Evolutionary conservation across 2,329 filamentous ascomycete genomes (phyloP), one percentile per base, ranked within the genome.

Genomic region (Fusarium praegraminearum): DNA sequence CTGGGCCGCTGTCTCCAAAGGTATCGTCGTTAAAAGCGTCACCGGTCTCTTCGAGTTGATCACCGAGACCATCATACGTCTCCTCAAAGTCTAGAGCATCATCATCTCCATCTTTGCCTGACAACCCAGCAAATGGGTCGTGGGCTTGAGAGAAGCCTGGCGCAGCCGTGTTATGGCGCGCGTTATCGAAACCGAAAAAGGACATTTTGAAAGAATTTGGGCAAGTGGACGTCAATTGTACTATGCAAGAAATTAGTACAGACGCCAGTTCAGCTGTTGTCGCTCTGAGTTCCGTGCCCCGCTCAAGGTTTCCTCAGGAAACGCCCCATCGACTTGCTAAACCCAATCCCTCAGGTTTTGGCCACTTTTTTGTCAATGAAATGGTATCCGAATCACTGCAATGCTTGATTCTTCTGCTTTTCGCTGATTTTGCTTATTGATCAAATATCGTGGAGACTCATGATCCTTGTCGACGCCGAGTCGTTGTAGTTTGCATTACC

Each of bases 21-120:
- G 96, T 99, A 78, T 98, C 96, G 75, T 98, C 93, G 80, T 99
- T 99, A 85, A 98, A 93, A 52, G 88, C 93, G 83, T 99, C 96
- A 76, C 95, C 93, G 22, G 92, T 91, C 78, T 99, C 95, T 75
- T 97, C 91, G 36, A 99, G 90, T 79, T 92, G 90, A 77, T 97
- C 92, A 59, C 94, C 96, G 41, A 99, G 85, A 20, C 95, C 95
- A 80, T 99, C 96, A 78, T 98, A 98, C 38, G 95, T 98, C 78
- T 99, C 94, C 75, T 99, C 96, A 74, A 98, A 99, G 75, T 98
- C 92, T 75, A 86, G 78, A 26, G 82, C 84, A 66, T 86, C 87
- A 71, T 85, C 84, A 53, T 90, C 88, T 62, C 91, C 87, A 63
- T 86, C 85, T 52, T 84, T 86, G 74, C 85, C 85, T 62, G 92